Evolutionary conservation across 2,329 filamentous ascomycete genomes (phyloP), one percentile per base, ranked within the genome.

Genomic region (Bimuria novae-zelandiae): DNA sequence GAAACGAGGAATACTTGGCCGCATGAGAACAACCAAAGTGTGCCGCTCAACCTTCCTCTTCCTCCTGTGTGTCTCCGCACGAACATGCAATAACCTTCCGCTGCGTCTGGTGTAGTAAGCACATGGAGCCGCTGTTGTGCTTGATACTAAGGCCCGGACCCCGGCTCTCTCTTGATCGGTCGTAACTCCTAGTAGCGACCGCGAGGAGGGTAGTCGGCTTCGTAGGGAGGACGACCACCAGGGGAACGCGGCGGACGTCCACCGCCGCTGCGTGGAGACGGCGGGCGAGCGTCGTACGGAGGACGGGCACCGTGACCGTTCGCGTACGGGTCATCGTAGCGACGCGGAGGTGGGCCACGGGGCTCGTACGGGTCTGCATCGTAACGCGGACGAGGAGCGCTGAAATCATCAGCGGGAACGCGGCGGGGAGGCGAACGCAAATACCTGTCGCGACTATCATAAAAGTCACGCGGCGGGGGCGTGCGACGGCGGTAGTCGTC

Each of bases 401-500:
- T 85, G 67, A 80, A 79, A 63, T 96, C 94, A 68, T 96, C 92
- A 39, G 89, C 87, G 19, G 80, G 81, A 60, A 82, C 81, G 59
- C 88, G 87, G 61, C 91, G 90, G 51, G 90, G 77, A 57, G 78
- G 78, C 55, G 77, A 76, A 54, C 77, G 91, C 52, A 90, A 88
- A 62, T 73, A 73, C 53, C 70, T 65, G 64, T 89, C 86, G 62
- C 81, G 80, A 69, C 89, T 86, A 59, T 93, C 90, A 76, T 97
- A 96, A 77, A 96, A 96, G 55, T 93, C 89, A 63, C 90, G 88
- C 55, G 89, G 88, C 54, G 89, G 82, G 50, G 83, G 88, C 52
- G 83, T 81, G 68, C 90, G 93, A 66, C 92, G 87, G 69, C 95
- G 91, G 71, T 93, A 92, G 76, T 96, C 96, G 60, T 89, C 87